phyloP scores from a whole-genome alignment of 257 asterid species.

The Solanum virginianum region DNA sequence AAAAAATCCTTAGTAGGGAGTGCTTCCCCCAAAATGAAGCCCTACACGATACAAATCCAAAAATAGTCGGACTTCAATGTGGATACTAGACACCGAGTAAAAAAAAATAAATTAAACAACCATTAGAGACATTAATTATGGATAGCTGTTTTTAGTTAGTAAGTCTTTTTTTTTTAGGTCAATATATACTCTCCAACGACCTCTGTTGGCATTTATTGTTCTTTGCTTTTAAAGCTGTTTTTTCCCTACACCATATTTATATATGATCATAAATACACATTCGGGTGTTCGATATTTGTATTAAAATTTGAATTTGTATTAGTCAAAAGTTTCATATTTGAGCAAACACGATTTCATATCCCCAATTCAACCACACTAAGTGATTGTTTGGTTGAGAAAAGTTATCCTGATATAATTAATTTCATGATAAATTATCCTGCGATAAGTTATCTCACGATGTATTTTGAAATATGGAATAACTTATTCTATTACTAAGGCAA shows the following conservation, averaged over 20 bases:
- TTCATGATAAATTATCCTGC: too few species aligned
- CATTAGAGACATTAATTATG: not conserved
- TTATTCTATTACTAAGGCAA: too few species aligned
- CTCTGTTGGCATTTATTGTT: conserved; percentile 32
- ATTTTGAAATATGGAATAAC: too few species aligned
- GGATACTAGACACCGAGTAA: too few species aligned
- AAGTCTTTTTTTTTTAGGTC: not conserved
- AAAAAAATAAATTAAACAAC: not conserved
- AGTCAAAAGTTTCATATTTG: not conserved
- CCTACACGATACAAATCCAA: too few species aligned
- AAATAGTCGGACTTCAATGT: too few species aligned
- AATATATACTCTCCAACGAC: conserved; percentile 20
- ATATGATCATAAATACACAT: not conserved
- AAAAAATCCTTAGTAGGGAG: too few species aligned
- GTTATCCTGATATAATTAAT: too few species aligned
- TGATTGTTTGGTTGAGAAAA: too few species aligned
- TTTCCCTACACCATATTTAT: not conserved
- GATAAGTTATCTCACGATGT: too few species aligned
- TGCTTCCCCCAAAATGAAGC: too few species aligned
- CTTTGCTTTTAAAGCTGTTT: conserved; percentile 8
- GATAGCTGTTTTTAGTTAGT: not conserved
- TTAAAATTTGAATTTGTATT: rapidly evolving
- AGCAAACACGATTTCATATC: not conserved
- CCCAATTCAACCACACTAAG: not conserved
- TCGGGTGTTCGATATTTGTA: not conserved